phyloP scores from a whole-genome alignment of 441 rosid genomes.

The Erodium moschatum region DNA sequence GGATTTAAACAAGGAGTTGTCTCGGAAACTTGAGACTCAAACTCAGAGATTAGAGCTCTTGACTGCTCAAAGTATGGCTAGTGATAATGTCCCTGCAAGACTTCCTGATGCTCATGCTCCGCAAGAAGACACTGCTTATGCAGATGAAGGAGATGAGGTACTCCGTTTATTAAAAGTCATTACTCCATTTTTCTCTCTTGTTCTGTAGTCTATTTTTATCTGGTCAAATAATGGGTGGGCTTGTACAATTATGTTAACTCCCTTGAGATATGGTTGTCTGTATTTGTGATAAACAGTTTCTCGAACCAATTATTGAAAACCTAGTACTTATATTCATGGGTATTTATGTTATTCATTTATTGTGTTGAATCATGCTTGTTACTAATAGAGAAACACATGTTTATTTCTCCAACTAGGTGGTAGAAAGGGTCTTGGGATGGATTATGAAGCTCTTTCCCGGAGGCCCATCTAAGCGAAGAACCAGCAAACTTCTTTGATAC shows the following conservation, averaged over 20 bases:
- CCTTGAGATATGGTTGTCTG: too few species aligned
- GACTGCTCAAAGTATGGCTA: constrained; percentile 72
- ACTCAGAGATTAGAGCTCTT: constrained; percentile 89
- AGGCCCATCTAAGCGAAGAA: constrained; percentile 70
- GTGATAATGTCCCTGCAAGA: constrained; percentile 40
- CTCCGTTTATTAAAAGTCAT: neutral
- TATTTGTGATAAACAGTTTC: too few species aligned
- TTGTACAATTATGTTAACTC: too few species aligned
- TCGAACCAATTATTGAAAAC: too few species aligned
- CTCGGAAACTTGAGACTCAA: constrained; percentile 74
- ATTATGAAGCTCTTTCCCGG: constrained; percentile 94
- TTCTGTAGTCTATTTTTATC: too few species aligned
- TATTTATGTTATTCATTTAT: neutral
- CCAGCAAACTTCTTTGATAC: constrained; percentile 71
- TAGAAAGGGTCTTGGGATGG: constrained; percentile 96
- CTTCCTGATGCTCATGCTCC: constrained; percentile 37
- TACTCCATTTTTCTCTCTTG: neutral
- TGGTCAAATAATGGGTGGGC: too few species aligned
- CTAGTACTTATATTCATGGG: too few species aligned
- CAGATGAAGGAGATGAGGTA: constrained; percentile 99
- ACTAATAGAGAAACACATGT: neutral
- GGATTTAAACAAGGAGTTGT: constrained; percentile 77
- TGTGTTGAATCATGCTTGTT: neutral
- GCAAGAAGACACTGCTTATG: constrained; percentile 56
- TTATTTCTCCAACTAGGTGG: constrained; percentile 45